Evolutionary conservation across 148 eudicot species (phyloP).

Genomic region (Polygonum maritimum): DNA sequence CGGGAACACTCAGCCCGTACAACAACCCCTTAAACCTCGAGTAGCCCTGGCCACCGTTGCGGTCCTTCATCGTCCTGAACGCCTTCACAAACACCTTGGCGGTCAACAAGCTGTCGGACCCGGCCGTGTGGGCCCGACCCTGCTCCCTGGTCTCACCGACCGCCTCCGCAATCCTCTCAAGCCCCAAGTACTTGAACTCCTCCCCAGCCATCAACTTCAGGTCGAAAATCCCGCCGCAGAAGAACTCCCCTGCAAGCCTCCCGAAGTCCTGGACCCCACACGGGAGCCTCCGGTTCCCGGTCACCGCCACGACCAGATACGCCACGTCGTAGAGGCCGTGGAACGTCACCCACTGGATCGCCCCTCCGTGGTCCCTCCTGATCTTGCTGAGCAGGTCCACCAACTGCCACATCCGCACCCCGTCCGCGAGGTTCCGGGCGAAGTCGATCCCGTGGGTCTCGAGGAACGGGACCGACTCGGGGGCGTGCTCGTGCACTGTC

Average conservation of each 20-base stretch:
- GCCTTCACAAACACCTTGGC: background rate
- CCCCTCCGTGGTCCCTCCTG: background rate
- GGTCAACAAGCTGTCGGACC: background rate
- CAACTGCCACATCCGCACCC: background rate
- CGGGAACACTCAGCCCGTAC: background rate
- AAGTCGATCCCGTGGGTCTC: background rate
- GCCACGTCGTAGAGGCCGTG: conserved; percentile 5
- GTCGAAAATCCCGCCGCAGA: background rate
- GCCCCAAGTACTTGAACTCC: background rate
- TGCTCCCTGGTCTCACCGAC: background rate
- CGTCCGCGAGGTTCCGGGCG: background rate
- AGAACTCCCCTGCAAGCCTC: background rate
- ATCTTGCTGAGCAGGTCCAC: background rate
- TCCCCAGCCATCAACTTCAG: background rate
- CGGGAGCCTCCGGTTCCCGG: background rate
- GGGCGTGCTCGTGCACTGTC: background rate
- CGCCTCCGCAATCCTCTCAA: background rate
- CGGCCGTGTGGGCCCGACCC: background rate
- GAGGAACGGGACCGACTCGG: background rate
- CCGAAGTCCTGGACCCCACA: background rate
- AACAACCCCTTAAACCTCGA: background rate
- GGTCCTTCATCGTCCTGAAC: background rate
- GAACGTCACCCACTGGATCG: conserved; percentile 1
- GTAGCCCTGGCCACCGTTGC: background rate
- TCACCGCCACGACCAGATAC: background rate